These are phyloP conservation scores for Globisporangium echinulatum DNA, from an alignment of 352 stramenopile genomes.

Conservation along the genomic window DNA sequence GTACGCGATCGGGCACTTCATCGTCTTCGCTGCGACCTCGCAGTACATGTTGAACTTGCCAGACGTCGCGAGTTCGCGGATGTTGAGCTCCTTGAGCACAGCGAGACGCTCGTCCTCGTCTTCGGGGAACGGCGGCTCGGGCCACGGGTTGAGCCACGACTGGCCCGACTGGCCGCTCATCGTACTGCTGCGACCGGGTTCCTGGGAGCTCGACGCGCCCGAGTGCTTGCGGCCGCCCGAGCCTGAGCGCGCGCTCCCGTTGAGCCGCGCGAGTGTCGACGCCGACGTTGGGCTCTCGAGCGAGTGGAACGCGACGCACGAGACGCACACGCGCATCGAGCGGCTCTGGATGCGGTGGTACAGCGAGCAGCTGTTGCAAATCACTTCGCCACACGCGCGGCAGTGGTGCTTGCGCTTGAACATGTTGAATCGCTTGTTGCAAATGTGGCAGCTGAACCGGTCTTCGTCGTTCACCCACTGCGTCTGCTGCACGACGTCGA, in stretches of 20 bases:
- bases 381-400: slow-evolving; percentile 77
- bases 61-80: slow-evolving; percentile 57
- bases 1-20: slow-evolving; percentile 85
- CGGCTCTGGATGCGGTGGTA: slow-evolving; percentile 81
- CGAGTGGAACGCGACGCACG: slow-evolving; percentile 78
- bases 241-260: slow-evolving; percentile 16
- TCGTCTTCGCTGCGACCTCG: slow-evolving; percentile 80
- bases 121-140: slow-evolving; percentile 69
- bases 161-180: slow-evolving; percentile 31
- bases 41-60: slow-evolving; percentile 88
- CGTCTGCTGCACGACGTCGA: slow-evolving; percentile 74
- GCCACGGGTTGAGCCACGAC: slow-evolving; percentile 77
- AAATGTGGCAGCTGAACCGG: slow-evolving; percentile 83
- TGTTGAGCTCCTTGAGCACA: slow-evolving; percentile 75
- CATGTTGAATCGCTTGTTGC: slow-evolving; percentile 85
- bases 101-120: slow-evolving; percentile 73
- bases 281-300: slow-evolving; percentile 68
- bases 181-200: slow-evolving; percentile 42
- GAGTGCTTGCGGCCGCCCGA: slow-evolving; percentile 52
- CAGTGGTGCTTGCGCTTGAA: slow-evolving; percentile 88
- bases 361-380: slow-evolving; percentile 79
- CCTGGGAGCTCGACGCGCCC: slow-evolving; percentile 32
- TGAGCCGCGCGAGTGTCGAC: slow-evolving; percentile 30
- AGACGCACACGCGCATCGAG: slow-evolving; percentile 82
- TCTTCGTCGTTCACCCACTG: slow-evolving; percentile 85